Base-by-base conservation (phyloP, 305 asterid genomes). In the Fraxinus greggii region DNA sequence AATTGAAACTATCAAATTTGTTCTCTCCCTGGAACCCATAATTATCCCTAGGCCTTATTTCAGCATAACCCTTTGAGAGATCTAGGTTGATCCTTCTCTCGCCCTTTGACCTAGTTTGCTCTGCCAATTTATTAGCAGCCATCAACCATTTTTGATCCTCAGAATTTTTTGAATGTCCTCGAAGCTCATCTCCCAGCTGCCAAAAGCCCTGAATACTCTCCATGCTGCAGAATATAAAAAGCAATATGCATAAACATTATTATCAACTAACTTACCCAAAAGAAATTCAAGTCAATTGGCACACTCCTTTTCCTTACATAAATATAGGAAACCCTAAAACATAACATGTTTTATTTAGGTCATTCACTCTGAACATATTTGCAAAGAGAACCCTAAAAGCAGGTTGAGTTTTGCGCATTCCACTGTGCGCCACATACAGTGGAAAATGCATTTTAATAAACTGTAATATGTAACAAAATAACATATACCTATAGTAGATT, bases 151-250 rank as follows among this genome's bases (percentile, higher is more conserved):
- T 86, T 42, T 94, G 93, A 87, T 95, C 99, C 88, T 95, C 97
- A 0, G 96, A 82, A 36, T 88, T 95, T 85, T 88, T 91, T 48
- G 96, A 82, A 86, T 94, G 99, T 26, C 97, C 97, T 80, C 99
- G 96, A 69, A 95, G 96, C 80, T 92, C 97, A 40, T 95, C 97
- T 0, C 99, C 97, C 32, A 94, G 86, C 79, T 94, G 99, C 97
- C 99, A 95, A 87, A 89, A 95, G 94, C 93, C 87, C 77, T 81
- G 82, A 83, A 88, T 81, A 48, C 83, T 82, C 88, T 92, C 97
- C 97, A 93, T 94, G 73, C 85, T 89, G 84, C 86, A 86, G 83
- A 82, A 67, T 42, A 83, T 81, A 72, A 77, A 82, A 28, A 77
- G 4, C 21, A 24, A 65, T 15, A 77, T 24, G 32, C 17, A 45